A percentile compares a stretch with the other conserved stretches of the same genome.
Evolutionary conservation across 2,329 filamentous ascomycete species (phyloP).

Genomic region (Xylariaceae sp.): DNA sequence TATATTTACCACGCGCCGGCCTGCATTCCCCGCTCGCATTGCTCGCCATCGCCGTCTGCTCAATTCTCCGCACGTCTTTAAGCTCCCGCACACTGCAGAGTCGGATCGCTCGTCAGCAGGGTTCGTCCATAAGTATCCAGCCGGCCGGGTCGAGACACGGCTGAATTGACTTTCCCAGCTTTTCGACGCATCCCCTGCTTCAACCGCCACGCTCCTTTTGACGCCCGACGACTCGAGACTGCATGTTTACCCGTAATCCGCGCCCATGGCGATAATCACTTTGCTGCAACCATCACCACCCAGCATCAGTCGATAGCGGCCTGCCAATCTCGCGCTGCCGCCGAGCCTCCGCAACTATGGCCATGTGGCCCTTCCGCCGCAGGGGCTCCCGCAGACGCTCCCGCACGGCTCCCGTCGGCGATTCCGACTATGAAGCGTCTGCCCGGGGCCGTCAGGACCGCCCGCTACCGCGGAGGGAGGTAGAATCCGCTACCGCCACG

Average conservation of each 20-base stretch:
- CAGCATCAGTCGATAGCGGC: conserved; percentile 19
- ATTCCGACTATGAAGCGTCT: conserved; percentile 11
- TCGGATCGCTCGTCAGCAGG: too few species aligned
- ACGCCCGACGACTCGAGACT: conserved; percentile 8
- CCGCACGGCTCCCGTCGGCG: conserved; percentile 23
- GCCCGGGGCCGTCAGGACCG: conserved; percentile 12
- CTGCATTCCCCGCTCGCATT: too few species aligned
- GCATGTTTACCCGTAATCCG: conserved; percentile 9
- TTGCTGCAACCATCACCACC: conserved; percentile 17
- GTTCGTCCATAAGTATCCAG: too few species aligned
- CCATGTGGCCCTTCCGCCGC: conserved; percentile 76
- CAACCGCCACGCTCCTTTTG: conserved; percentile 7
- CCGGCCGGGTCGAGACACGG: background rate
- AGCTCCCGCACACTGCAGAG: too few species aligned
- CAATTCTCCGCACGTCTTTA: too few species aligned
- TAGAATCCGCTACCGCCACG: conserved; percentile 15
- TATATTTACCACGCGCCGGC: too few species aligned
- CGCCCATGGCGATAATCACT: conserved; percentile 27
- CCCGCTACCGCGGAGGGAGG: conserved; percentile 17
- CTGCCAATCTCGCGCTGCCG: conserved; percentile 11
- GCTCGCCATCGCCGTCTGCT: too few species aligned
- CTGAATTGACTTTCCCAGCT: conserved; percentile 10
- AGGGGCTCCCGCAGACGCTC: conserved; percentile 59
- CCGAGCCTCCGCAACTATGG: conserved; percentile 45
- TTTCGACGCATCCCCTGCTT: conserved; percentile 3